Percentiles rank a stretch among this genome's conserved stretches.
These are phyloP conservation scores for Byssochlamys sp. DNA, from an alignment of 2,329 filamentous ascomycete genomes.

Conservation along the genomic window DNA sequence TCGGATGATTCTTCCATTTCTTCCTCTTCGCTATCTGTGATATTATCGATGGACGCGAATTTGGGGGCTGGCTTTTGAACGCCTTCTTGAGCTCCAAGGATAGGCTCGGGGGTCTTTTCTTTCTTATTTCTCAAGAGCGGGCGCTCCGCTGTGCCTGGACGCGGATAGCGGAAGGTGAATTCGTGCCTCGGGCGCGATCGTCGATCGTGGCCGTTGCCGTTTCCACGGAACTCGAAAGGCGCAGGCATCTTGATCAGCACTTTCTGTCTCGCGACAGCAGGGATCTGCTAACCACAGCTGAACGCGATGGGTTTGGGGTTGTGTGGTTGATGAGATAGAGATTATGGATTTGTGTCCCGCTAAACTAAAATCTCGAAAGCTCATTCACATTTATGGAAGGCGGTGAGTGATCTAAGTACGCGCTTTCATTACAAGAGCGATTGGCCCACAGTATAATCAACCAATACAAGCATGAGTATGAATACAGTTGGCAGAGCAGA, in stretches of 20 bases:
- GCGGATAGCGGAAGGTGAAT: constrained; percentile 33
- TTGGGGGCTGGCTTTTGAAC: constrained; percentile 22
- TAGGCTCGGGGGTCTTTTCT: constrained; percentile 28
- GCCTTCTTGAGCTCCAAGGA: constrained; percentile 14
- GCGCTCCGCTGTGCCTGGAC: constrained; percentile 27
- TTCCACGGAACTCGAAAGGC: constrained; percentile 26
- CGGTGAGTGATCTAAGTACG: neutral
- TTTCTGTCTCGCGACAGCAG: neutral
- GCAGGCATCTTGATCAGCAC: constrained; percentile 9
- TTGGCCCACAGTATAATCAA: neutral
- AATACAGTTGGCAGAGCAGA: too few species aligned
- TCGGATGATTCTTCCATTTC: constrained; percentile 36
- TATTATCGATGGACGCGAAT: constrained; percentile 27
- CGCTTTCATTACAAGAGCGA: neutral
- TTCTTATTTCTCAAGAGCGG: constrained; percentile 26
- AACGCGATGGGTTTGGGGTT: constrained; percentile 1
- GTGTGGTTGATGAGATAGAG: neutral
- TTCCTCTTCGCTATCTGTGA: constrained; percentile 39
- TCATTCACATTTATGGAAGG: neutral
- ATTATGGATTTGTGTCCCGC: neutral
- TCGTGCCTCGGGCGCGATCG: constrained; percentile 20
- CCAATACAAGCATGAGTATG: neutral
- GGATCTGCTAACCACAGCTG: neutral
- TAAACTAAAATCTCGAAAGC: neutral
- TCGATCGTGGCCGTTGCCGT: constrained; percentile 12